Conservation (phyloP, 1,139 yeast genomes). For the Yamadazyma diospyri region DNA sequence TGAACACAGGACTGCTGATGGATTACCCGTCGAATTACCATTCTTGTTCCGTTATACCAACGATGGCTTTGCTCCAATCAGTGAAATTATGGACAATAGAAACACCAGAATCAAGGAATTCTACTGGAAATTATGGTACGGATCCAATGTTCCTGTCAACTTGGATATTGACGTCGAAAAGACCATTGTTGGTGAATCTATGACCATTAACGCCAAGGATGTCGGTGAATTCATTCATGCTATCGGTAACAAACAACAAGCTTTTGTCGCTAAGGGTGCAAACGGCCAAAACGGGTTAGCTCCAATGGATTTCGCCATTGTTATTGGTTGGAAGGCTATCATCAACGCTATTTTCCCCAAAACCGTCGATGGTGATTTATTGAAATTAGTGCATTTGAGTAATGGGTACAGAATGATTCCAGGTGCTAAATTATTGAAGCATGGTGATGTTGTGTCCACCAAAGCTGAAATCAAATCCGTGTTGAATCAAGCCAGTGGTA, state of each 20-base stretch:
- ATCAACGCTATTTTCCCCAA: conserved; percentile 96
- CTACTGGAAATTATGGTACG: conserved; percentile 98
- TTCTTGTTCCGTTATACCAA: conserved; percentile 78
- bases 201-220: conserved; percentile 68
- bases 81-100: conserved; percentile 86
- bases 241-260: conserved; percentile 95
- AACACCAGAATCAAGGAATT: conserved; percentile 90
- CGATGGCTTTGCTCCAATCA: conserved; percentile 92
- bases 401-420: conserved; percentile 93
- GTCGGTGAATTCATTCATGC: conserved; percentile 95
- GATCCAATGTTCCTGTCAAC: conserved; percentile 53
- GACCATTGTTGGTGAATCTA: conserved; percentile 67
- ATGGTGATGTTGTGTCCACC: conserved; percentile 82
- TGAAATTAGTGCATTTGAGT: conserved; percentile 90
- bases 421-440: conserved; percentile 85
- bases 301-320: conserved; percentile 99
- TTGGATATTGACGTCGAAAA: conserved; percentile 67
- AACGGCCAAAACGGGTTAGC: conserved; percentile 83
- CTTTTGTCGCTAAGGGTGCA: conserved; percentile 87
- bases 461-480: conserved; percentile 86
- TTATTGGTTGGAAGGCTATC: conserved; percentile 97
- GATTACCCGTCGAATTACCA: conserved; percentile 68
- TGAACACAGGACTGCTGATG: conserved; percentile 86
- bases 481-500: conserved; percentile 87
- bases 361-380: conserved; percentile 92